phyloP scores from a whole-genome alignment of 495 filamentous ascomycete species.

The Beverwykella pulmonaria region DNA sequence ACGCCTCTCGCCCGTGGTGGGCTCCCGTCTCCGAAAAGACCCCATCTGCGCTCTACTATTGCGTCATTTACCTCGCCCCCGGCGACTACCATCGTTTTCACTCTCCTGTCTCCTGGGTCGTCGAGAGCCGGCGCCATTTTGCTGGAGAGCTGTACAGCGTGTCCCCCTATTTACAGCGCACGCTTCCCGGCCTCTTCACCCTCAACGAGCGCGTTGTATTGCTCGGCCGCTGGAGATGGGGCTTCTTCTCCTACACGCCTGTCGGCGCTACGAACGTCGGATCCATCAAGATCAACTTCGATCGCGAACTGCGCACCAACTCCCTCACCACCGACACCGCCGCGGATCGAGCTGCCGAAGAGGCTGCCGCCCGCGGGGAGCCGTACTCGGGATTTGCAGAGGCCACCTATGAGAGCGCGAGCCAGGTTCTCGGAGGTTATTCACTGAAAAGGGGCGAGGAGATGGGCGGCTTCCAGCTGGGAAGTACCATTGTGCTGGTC shows the following conservation, averaged over 20 bases:
- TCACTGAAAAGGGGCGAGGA: slow-evolving; percentile 86
- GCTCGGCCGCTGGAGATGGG: slow-evolving; percentile 91
- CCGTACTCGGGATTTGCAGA: slow-evolving; percentile 84
- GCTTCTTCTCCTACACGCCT: slow-evolving; percentile 94
- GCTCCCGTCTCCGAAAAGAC: slow-evolving; percentile 58
- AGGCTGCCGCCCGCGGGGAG: slow-evolving; percentile 74
- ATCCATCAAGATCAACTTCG: slow-evolving; percentile 96
- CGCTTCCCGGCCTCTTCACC: slow-evolving; percentile 89
- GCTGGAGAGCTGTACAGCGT: slow-evolving; percentile 95
- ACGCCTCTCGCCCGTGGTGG: slow-evolving; percentile 73
- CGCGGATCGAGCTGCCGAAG: slow-evolving; percentile 77
- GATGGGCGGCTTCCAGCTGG: slow-evolving; percentile 97
- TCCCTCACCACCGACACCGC: slow-evolving; percentile 85
- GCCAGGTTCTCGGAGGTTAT: slow-evolving; percentile 75
- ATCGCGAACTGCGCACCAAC: slow-evolving; percentile 91
- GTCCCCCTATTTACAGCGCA: slow-evolving; percentile 88
- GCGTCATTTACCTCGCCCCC: slow-evolving; percentile 95
- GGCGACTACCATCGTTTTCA: slow-evolving; percentile 99
- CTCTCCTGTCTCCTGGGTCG: slow-evolving; percentile 91
- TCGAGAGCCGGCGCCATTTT: slow-evolving; percentile 88
- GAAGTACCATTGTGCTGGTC: slow-evolving; percentile 92
- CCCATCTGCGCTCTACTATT: slow-evolving; percentile 80
- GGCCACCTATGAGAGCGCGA: slow-evolving; percentile 82
- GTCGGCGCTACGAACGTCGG: slow-evolving; percentile 99
- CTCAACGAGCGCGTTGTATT: slow-evolving; percentile 96